Evolutionary conservation across 805 yeast genomes (phyloP).

Genomic region (Zygoascus tannicola): DNA sequence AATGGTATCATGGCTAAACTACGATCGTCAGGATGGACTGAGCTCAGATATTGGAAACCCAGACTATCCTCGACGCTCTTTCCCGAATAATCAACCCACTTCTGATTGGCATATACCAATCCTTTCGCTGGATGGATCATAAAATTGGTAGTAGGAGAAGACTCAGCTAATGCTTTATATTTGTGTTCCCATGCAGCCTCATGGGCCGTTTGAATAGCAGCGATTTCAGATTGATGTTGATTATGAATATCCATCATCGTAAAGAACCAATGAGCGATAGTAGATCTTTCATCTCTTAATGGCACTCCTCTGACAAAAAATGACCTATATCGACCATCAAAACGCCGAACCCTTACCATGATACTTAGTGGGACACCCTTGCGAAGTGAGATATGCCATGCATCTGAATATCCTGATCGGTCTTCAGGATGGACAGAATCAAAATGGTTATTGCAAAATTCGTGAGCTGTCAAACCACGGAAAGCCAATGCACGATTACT

Average conservation of each 20-base stretch:
- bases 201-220: conserved; percentile 21
- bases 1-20: conserved; percentile 17
- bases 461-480: conserved; percentile 22
- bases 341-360: conserved; percentile 24
- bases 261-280: conserved; percentile 27
- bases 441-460: conserved; percentile 18
- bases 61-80: conserved; percentile 17
- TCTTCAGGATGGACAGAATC: conserved; percentile 25
- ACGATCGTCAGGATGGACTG: conserved; percentile 27
- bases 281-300: conserved; percentile 22
- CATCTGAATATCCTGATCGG: conserved; percentile 15
- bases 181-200: conserved; percentile 25
- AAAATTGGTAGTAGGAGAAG: conserved; percentile 27
- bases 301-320: conserved; percentile 26
- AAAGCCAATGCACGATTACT: conserved; percentile 25
- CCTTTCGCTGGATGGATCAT: conserved; percentile 22
- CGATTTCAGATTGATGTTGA: conserved; percentile 25
- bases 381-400: conserved; percentile 21
- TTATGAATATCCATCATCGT: conserved; percentile 28
- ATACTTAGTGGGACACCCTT: conserved; percentile 23
- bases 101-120: conserved; percentile 24
- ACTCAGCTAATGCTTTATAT: conserved; percentile 26
- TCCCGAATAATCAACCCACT: conserved; percentile 27
- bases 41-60: conserved; percentile 23
- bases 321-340: conserved; percentile 25